Evolutionary conservation across 331 rosid species (phyloP), one percentile per base, ranked within the genome.

Genomic region (Malus hybrid): DNA sequence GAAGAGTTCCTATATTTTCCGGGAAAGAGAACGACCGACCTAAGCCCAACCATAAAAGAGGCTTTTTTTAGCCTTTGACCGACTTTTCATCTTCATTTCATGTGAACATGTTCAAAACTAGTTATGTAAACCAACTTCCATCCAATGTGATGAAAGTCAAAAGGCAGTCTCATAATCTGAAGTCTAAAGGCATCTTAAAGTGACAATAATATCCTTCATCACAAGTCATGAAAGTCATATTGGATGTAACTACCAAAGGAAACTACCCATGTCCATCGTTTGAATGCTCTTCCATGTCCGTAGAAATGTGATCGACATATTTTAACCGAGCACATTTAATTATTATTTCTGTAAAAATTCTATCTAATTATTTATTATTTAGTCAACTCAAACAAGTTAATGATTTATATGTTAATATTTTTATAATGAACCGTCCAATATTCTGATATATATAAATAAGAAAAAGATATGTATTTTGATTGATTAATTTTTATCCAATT

Each of bases 71-170:
- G 46, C 20, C 59, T 1, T 48, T 48, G 55, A 48, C n/a, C n/a
- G 15, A 33, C n/a, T 66, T 76, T 76, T 74, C 22, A 36, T 16
- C 27, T 16, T 20, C 78, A 15, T 42, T 36, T n/a, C 79, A 59
- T 57, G 75, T 79, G 83, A 67, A 74, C 54, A 22, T 12, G 65
- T 73, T 65, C 57, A 57, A 65, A 8, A 46, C 29, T 57, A 42
- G 28, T 59, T 5, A 28, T 13, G 11, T 11, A 6, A 61, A 28
- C 69, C 60, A 16, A 74, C 10, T 63, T 48, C 16, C 76, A 59
- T 52, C 20, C 9, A 42, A 42, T 3, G 48, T 0, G 14, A 2
- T 10, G 48, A 42, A 42, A 3, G 48, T 42, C 48, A 10, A 42
- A 42, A 42, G 48, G 44, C 44, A 9, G 56, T 4, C 56, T 14